Evolutionary conservation across 345 rosid genomes (phyloP).

Genomic region (Viola odorata): DNA sequence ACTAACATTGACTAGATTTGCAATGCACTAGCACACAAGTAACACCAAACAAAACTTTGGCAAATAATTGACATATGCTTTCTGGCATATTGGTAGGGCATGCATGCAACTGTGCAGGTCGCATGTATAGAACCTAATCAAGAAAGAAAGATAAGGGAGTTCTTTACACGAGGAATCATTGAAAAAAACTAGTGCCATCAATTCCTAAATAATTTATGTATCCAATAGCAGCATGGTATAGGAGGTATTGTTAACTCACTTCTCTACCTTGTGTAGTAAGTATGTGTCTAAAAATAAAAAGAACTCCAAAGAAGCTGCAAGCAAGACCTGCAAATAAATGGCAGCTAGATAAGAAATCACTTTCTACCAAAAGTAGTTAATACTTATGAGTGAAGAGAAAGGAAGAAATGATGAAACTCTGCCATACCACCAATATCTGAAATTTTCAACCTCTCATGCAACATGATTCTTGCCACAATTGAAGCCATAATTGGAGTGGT

Average conservation of each 20-base stretch:
- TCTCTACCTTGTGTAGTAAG: slow-evolving; percentile 86
- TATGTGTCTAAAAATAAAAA: slow-evolving; percentile 65
- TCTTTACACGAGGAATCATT: background rate
- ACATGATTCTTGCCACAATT: slow-evolving; percentile 58
- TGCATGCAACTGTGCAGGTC: too few species aligned
- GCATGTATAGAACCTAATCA: too few species aligned
- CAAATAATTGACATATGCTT: too few species aligned
- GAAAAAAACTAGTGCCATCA: background rate
- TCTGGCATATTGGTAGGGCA: too few species aligned
- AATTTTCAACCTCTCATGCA: slow-evolving; percentile 70
- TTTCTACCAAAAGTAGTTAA: slow-evolving; percentile 5
- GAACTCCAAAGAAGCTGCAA: slow-evolving; percentile 82
- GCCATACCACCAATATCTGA: slow-evolving; percentile 65
- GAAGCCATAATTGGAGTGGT: slow-evolving; percentile 78
- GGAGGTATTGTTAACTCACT: slow-evolving; percentile 66
- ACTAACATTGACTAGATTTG: too few species aligned
- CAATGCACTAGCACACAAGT: too few species aligned
- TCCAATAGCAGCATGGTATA: slow-evolving; percentile 12
- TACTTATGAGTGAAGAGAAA: background rate
- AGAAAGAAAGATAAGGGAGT: background rate
- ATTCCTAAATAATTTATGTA: slow-evolving; percentile 7
- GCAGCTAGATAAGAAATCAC: slow-evolving; percentile 20
- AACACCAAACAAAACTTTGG: too few species aligned
- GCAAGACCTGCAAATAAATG: slow-evolving; percentile 62
- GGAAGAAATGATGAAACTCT: slow-evolving; percentile 1